phyloP scores from a whole-genome alignment of 305 asterid species.

The Rubia peregrina region DNA sequence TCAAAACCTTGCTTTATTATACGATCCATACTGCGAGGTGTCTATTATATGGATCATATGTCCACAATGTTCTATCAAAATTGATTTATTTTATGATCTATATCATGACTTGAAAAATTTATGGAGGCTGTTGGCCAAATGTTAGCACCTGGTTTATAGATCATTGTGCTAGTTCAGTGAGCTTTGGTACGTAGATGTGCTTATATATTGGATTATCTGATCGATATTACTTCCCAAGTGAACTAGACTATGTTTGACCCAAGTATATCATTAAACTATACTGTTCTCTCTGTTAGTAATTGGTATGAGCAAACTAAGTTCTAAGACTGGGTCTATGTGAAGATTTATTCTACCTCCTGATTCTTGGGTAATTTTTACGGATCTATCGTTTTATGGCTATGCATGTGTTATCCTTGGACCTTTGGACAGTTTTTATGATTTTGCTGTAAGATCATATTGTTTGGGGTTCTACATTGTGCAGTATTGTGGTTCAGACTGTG shows the following conservation, averaged over 20 bases:
- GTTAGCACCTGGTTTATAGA: neutral
- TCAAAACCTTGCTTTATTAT: too few relatives aligned
- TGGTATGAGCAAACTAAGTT: neutral
- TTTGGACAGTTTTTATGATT: neutral
- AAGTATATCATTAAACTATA: neutral
- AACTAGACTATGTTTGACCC: neutral
- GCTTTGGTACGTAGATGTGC: neutral
- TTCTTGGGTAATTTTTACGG: neutral
- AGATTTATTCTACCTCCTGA: neutral
- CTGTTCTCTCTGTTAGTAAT: neutral
- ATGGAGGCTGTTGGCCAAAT: neutral
- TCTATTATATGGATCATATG: neutral
- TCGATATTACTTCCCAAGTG: neutral
- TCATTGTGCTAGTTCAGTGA: neutral
- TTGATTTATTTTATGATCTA: neutral
- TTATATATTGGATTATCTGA: neutral
- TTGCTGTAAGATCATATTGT: neutral
- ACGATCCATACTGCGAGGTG: too few relatives aligned
- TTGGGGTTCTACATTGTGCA: neutral
- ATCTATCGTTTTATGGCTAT: neutral
- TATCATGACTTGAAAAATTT: too few relatives aligned
- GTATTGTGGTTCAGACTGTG: neutral
- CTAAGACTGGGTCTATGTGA: neutral
- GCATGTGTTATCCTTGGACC: neutral
- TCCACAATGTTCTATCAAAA: neutral